Conservation (phyloP, 495 filamentous ascomycete species). For the Daldinia vernicosa region DNA sequence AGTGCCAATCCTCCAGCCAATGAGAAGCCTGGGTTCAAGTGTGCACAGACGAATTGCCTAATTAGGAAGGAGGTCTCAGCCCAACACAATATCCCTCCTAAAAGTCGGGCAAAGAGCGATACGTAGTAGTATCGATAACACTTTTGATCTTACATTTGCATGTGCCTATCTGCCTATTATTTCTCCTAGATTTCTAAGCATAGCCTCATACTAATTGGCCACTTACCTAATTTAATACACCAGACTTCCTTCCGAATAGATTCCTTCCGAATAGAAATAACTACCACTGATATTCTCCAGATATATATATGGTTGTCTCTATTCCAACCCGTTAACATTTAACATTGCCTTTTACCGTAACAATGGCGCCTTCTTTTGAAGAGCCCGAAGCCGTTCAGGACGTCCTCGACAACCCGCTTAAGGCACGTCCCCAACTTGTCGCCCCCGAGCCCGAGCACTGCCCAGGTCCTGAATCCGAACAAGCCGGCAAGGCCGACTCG, state of each 20-base stretch:
- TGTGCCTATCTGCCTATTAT: conserved; percentile 25
- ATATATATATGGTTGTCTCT: conserved; percentile 1
- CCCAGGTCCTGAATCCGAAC: conserved; percentile 88
- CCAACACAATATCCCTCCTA: too few relatives aligned
- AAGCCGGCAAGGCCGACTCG: conserved; percentile 85
- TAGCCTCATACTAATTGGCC: background rate
- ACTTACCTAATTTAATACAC: background rate
- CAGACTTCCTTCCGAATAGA: background rate
- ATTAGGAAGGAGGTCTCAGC: too few relatives aligned
- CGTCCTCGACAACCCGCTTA: conserved; percentile 72
- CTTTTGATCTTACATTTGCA: conserved; percentile 12
- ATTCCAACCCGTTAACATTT: background rate
- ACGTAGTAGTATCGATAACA: conserved; percentile 17
- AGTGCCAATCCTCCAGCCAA: too few relatives aligned
- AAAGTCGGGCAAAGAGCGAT: too few relatives aligned
- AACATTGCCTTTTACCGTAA: background rate
- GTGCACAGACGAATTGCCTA: too few relatives aligned
- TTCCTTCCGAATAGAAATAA: conserved; percentile 7
- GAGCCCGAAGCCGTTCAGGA: conserved; percentile 70
- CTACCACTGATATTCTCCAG: background rate
- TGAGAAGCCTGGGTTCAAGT: too few relatives aligned
- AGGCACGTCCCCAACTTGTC: conserved; percentile 78
- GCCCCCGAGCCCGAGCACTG: conserved; percentile 98
- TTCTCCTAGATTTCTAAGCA: conserved; percentile 47
- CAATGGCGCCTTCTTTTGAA: conserved; percentile 77